A percentile compares a stretch with the other conserved stretches of the same genome.
These are phyloP conservation scores for Rhodotorula taiwanensis DNA, from an alignment of 768 basidiomycete species.

Conservation along the genomic window DNA sequence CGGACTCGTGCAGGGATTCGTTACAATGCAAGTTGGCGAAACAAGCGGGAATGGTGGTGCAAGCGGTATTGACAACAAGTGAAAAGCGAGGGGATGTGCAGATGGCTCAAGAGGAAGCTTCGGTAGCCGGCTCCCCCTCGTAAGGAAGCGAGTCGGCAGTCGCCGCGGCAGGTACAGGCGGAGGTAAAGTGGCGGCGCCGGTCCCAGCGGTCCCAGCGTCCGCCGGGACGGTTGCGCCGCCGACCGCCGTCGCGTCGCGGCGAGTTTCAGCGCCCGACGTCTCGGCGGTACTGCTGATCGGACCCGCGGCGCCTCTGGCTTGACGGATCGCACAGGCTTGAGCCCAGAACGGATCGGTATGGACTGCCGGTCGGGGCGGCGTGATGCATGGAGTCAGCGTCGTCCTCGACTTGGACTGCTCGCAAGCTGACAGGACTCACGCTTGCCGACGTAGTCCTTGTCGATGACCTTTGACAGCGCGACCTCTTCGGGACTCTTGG, in stretches of 20 bases:
- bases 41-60: background rate
- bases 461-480: conserved; percentile 8
- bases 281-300: background rate
- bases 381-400: background rate
- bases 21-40: background rate
- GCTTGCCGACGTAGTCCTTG: conserved; percentile 7
- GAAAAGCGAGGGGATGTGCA: background rate
- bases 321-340: background rate
- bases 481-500: conserved; percentile 4
- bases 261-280: no score
- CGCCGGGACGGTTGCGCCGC: background rate
- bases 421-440: background rate
- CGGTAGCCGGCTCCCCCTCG: background rate
- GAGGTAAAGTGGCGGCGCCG: background rate
- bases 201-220: background rate
- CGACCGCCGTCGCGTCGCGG: background rate
- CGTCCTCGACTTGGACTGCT: background rate
- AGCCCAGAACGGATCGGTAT: background rate
- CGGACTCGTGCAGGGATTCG: no score
- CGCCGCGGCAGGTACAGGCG: background rate
- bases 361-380: background rate
- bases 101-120: background rate
- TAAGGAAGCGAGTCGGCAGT: background rate
- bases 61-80: background rate
- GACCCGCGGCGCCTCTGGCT: background rate